Evolutionary conservation across 768 basidiomycete genomes (phyloP), one percentile per base, ranked within the genome.

Genomic region (Serendipita vermifera): DNA sequence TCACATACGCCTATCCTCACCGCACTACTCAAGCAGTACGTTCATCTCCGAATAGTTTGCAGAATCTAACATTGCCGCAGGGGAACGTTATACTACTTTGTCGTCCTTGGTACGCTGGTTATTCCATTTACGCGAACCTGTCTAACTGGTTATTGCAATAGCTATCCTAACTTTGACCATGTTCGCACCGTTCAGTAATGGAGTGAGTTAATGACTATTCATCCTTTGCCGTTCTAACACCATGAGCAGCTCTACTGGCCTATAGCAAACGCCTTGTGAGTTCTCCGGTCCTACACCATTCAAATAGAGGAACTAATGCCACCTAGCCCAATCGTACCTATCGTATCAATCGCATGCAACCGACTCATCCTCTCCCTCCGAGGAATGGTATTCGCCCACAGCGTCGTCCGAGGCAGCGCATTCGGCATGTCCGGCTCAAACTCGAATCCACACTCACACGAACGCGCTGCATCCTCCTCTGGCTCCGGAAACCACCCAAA

Each of bases 351-450:
- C 29, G 46, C 46, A 24, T 51, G 46, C 3, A 51, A 22, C 7
- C 46, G 46, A 22, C 46, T 51, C 15, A 31, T 51, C 7, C 46
- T 51, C 11, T 51, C 46, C 46, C 46, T 51, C 24, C 46, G 46
- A n/a, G 46, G 46, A 20, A 51, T 51, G 46, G 46, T 51, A 7
- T 22, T 31, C 46, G 26, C 46, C 22, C 20, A 51, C 5, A 11
- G 32, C 9, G 46, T 51, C 9, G 46, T 51, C 1, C 17, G 46
- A 51, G 46, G 46, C n/a, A 15, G 5, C 46, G 22, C 26, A 9
- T 27, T 51, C 24, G 46, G 46, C 17, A 22, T 51, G n/a, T 51
- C 46, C 32, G 15, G 27, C 7, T 20, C 39, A 6, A 51, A 15
- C 32, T 51, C 46, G 5, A 20, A 29, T 26, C 32, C 46, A 9